Evolutionary conservation across 129 eudicot genomes (phyloP).

Genomic region (Lactuca saligna): DNA sequence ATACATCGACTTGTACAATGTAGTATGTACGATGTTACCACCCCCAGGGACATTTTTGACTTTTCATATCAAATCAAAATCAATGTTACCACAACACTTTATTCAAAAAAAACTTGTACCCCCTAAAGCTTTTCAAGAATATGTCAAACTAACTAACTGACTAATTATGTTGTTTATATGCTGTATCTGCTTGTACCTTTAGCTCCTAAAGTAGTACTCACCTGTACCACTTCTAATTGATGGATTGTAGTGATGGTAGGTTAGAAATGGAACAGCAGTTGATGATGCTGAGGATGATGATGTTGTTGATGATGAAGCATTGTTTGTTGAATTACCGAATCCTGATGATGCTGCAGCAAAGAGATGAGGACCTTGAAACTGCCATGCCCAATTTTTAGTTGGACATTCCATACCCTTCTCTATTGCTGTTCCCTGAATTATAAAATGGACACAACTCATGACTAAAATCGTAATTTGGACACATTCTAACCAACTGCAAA

Average conservation of each 20-base stretch:
- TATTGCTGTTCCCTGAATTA: conserved; percentile 57
- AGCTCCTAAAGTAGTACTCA: conserved; percentile 33
- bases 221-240: conserved; percentile 7
- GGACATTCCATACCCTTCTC: conserved; percentile 43
- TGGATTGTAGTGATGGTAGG: conserved; percentile 21
- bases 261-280: conserved; percentile 19
- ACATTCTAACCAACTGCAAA: too few species aligned
- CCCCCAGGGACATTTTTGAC: background rate
- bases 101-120: background rate
- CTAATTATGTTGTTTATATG: conserved; percentile 8
- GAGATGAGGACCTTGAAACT: conserved; percentile 41
- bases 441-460: background rate
- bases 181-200: conserved; percentile 20
- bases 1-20: background rate
- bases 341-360: conserved; percentile 98
- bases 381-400: conserved; percentile 40
- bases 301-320: conserved; percentile 54
- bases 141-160: conserved; percentile 18
- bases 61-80: background rate
- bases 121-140: background rate
- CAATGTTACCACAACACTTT: background rate
- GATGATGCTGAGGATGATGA: conserved; percentile 29
- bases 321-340: conserved; percentile 51
- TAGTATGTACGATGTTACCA: too few species aligned
- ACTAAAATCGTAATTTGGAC: background rate